Evolutionary conservation across 2,329 filamentous ascomycete species (phyloP), one percentile per base, ranked within the genome.

Genomic region (Penicillium sp.): DNA sequence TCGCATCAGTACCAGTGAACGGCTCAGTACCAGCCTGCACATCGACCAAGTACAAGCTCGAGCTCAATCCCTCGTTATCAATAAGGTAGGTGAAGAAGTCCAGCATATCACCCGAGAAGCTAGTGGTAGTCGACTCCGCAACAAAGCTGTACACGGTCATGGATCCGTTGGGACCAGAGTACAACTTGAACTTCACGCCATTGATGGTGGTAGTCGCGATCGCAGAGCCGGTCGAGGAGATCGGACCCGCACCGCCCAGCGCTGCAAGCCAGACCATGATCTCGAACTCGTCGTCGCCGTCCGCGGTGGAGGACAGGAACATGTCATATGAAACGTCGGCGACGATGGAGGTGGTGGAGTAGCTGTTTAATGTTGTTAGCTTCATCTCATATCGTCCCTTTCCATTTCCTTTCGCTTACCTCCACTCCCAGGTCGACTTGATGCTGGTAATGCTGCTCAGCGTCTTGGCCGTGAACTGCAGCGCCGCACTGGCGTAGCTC

Each of bases 191-290:
- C n/a, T 65, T 71, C 27, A 73, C 69, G 40, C 82, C 84, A 37
- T 70, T 82, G 54, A 88, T 75, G 12, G 75, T 82, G 12, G 80
- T 75, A 1, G 77, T 84, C 3, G 80, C 82, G 59, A 86, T 76
- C 6, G 82, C 62, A 18, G 72, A 74, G 49, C 83, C 83, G 1
- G 66, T 71, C 20, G 68, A 70, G 8, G 71, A 73, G 74, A 87
- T 84, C 23, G 83, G 82, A 5, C 83, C 82, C 2, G 82, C 82
- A 49, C 81, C 80, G 25, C 81, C 83, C 43, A 85, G 70, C 27
- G 81, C 82, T 3, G 76, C 80, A 44, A 86, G 75, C 85, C 85
- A 88, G 61, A 88, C 79, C 85, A 88, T 88, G 63, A 88, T 75
- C 71, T 88, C 85, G 65, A 83, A 86, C 62, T 83, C 75, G n/a